phyloP scores from a whole-genome alignment of 495 filamentous ascomycete species.

The Trichoderma gamsii region DNA sequence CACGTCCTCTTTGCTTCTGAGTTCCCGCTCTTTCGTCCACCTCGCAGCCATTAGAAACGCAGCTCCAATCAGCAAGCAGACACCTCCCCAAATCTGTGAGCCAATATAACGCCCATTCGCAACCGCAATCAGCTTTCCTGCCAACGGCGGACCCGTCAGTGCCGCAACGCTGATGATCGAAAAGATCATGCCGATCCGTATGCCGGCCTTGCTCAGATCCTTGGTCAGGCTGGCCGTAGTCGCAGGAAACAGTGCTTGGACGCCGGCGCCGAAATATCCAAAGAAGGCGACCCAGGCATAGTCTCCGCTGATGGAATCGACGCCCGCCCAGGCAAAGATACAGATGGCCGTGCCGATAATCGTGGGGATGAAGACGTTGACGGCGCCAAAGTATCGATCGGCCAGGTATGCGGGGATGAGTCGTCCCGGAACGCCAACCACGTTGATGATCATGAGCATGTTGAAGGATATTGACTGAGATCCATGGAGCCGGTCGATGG shows the following conservation, averaged over 20 bases:
- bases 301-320: conserved; percentile 43
- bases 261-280: conserved; percentile 56
- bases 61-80: conserved; percentile 36
- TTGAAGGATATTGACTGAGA: conserved; percentile 43
- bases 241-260: conserved; percentile 58
- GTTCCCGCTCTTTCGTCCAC: neutral
- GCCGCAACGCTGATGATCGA: conserved; percentile 66
- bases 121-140: conserved; percentile 57
- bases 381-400: conserved; percentile 48
- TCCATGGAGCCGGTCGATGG: neutral
- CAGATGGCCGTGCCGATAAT: conserved; percentile 35
- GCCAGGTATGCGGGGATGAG: conserved; percentile 59
- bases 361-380: conserved; percentile 57
- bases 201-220: conserved; percentile 62
- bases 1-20: neutral
- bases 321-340: conserved; percentile 57
- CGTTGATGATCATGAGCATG: conserved; percentile 69
- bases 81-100: conserved; percentile 58
- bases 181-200: conserved; percentile 75
- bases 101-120: conserved; percentile 51
- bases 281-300: conserved; percentile 61
- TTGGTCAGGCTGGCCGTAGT: conserved; percentile 49
- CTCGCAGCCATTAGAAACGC: conserved; percentile 30
- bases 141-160: conserved; percentile 70
- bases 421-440: conserved; percentile 57